phyloP scores from a whole-genome alignment of 1,284 basidiomycete species.

The Takashimella koratensis region DNA sequence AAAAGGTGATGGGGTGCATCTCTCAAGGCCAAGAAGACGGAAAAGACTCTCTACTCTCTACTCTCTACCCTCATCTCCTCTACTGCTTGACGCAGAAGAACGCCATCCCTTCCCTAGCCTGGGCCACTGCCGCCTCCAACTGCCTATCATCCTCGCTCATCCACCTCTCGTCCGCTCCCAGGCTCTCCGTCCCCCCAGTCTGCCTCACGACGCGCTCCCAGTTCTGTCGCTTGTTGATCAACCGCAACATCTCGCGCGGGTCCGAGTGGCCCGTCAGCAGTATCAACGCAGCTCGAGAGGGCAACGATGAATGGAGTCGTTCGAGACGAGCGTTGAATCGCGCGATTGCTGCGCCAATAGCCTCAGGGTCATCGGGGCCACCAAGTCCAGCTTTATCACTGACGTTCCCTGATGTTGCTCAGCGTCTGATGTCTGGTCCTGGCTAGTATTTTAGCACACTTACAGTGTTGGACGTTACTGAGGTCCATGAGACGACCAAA shows the following conservation, averaged over 20 bases:
- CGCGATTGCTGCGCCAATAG: constrained; percentile 27
- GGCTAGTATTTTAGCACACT: no score
- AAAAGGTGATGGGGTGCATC: no score
- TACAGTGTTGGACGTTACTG: constrained; percentile 72
- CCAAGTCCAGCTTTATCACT: background rate
- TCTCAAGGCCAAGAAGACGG: no score
- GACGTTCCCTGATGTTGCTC: constrained; percentile 10
- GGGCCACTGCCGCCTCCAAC: constrained; percentile 71
- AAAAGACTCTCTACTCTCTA: no score
- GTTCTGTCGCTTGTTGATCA: constrained; percentile 63
- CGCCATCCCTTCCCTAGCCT: constrained; percentile 71
- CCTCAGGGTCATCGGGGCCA: background rate
- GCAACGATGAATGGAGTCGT: constrained; percentile 64
- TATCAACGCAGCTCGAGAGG: constrained; percentile 71
- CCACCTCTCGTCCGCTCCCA: constrained; percentile 59
- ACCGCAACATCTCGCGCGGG: constrained; percentile 67
- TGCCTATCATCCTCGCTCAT: constrained; percentile 67
- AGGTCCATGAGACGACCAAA: constrained; percentile 77
- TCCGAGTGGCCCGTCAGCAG: constrained; percentile 83
- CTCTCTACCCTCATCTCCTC: no score
- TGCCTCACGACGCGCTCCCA: constrained; percentile 68
- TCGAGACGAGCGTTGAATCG: constrained; percentile 61
- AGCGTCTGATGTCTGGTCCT: no score
- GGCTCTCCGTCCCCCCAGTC: constrained; percentile 46
- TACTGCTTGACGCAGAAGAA: constrained; percentile 69